Evolutionary conservation across 2,329 filamentous ascomycete species (phyloP).

Genomic region (Cordyceps javanica): DNA sequence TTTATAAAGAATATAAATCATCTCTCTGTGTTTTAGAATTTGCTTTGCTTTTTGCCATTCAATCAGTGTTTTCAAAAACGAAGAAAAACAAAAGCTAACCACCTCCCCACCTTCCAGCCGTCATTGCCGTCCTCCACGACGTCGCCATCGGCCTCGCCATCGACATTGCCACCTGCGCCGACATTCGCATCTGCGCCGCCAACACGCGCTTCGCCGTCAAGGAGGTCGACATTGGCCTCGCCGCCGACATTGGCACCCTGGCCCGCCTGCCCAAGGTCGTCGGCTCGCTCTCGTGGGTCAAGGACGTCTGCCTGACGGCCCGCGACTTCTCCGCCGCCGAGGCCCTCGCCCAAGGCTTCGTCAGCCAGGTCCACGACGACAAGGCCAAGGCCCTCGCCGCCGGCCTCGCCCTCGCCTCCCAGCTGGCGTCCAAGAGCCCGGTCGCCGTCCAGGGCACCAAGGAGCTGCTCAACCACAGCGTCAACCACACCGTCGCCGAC

Average conservation of each 20-base stretch:
- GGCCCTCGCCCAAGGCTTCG: constrained; percentile 63
- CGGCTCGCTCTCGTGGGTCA: constrained; percentile 67
- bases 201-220: constrained; percentile 64
- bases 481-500: constrained; percentile 71
- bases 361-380: constrained; percentile 56
- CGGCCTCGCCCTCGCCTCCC: constrained; percentile 55
- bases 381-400: constrained; percentile 59
- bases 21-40: too few species aligned
- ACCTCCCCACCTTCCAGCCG: constrained; percentile 46
- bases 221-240: constrained; percentile 76
- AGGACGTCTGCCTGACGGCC: constrained; percentile 69
- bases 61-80: too few species aligned
- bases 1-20: not conserved
- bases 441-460: constrained; percentile 85
- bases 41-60: too few species aligned
- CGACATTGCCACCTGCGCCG: constrained; percentile 63
- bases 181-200: constrained; percentile 60
- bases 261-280: constrained; percentile 68
- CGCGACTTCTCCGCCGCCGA: constrained; percentile 64
- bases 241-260: constrained; percentile 73
- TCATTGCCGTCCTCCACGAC: constrained; percentile 76
- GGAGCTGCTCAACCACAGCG: constrained; percentile 74
- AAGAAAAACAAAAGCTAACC: too few species aligned
- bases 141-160: constrained; percentile 72
- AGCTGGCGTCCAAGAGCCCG: constrained; percentile 76